phyloP scores from a whole-genome alignment of 1,284 basidiomycete genomes.

The Cutaneotrichosporon cavernicola region DNA sequence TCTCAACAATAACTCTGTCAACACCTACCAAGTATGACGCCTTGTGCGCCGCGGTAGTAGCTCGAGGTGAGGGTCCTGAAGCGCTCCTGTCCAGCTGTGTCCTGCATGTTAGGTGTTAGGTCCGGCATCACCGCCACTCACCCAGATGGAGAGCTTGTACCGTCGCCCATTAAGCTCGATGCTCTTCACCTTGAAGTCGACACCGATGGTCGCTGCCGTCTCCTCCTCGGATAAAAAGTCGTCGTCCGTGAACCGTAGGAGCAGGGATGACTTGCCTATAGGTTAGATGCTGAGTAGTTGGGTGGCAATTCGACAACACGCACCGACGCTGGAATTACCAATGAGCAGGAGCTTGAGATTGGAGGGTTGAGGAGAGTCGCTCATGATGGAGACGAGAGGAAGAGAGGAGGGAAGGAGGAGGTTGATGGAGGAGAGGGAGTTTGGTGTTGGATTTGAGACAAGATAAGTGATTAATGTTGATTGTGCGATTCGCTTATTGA shows the following conservation, averaged over 20 bases:
- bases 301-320: constrained; percentile 52
- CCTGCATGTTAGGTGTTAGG: constrained; percentile 56
- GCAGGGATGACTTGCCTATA: constrained; percentile 66
- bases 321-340: constrained; percentile 86
- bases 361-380: constrained; percentile 13
- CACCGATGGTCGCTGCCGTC: constrained; percentile 80
- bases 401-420: background rate
- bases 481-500: background rate
- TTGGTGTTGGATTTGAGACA: background rate
- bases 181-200: constrained; percentile 59
- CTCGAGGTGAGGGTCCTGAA: constrained; percentile 98
- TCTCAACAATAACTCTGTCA: background rate
- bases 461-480: background rate
- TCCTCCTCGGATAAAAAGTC: constrained; percentile 95
- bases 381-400: background rate
- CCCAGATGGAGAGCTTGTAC: constrained; percentile 62
- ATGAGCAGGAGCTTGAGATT: constrained; percentile 59
- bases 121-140: constrained; percentile 24
- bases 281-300: constrained; percentile 6
- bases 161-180: constrained; percentile 55
- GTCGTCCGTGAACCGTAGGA: constrained; percentile 93
- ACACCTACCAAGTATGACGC: constrained; percentile 73
- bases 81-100: constrained; percentile 94
- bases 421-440: background rate
- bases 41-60: constrained; percentile 70